Conservation (phyloP, 352 stramenopile genomes). For the Globisporangium acanthophoron region DNA sequence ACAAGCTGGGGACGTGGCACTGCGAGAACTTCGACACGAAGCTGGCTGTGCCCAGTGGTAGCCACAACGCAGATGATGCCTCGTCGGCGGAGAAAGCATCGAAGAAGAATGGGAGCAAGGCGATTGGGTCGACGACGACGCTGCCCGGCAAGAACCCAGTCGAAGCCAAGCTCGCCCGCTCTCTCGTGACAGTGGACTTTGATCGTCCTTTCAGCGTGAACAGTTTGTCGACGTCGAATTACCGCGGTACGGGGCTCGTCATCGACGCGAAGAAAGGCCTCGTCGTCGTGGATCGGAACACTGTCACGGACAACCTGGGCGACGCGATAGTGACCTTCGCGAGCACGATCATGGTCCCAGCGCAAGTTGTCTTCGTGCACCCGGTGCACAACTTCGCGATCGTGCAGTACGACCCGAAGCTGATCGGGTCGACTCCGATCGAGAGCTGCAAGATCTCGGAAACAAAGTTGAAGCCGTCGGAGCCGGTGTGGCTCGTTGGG, state of each 20-base stretch:
- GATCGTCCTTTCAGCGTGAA: slow-evolving; percentile 84
- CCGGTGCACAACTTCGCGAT: slow-evolving; percentile 92
- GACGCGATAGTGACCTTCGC: slow-evolving; percentile 89
- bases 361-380: slow-evolving; percentile 88
- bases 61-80: slow-evolving; percentile 2
- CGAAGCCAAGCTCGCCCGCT: slow-evolving; percentile 78
- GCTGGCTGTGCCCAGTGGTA: neutral
- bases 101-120: slow-evolving; percentile 20
- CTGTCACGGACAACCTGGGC: slow-evolving; percentile 83
- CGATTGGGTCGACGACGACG: slow-evolving; percentile 73
- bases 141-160: slow-evolving; percentile 78
- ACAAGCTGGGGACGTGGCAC: slow-evolving; percentile 75
- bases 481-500: slow-evolving; percentile 82
- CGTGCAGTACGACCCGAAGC: slow-evolving; percentile 87
- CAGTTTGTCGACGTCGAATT: slow-evolving; percentile 81
- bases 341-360: slow-evolving; percentile 85
- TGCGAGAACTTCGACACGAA: slow-evolving; percentile 52
- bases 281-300: slow-evolving; percentile 91
- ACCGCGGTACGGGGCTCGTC: slow-evolving; percentile 83
- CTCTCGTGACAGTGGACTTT: slow-evolving; percentile 82
- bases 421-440: slow-evolving; percentile 80
- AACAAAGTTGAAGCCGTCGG: slow-evolving; percentile 53
- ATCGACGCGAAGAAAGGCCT: slow-evolving; percentile 84
- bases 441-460: slow-evolving; percentile 69
- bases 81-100: slow-evolving; percentile 12